Conservation (phyloP, 2,329 filamentous ascomycete species). For the Botrytis aclada region DNA sequence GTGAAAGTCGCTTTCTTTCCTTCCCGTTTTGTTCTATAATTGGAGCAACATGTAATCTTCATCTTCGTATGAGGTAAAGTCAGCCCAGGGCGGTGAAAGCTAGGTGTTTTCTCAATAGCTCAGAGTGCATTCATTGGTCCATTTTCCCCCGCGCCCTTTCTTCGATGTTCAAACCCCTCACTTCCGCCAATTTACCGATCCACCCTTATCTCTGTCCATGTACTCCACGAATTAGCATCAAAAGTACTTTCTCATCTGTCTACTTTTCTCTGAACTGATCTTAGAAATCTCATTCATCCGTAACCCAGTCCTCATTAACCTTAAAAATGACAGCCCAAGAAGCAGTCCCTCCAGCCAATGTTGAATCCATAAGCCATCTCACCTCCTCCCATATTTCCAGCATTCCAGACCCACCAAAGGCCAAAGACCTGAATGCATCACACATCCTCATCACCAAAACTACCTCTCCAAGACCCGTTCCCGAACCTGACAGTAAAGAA, state of each 20-base stretch:
- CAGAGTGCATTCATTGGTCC: neutral
- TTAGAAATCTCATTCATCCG: neutral
- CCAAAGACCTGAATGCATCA: slow-evolving; percentile 51
- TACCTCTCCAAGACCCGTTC: slow-evolving; percentile 47
- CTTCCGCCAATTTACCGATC: neutral
- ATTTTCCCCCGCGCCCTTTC: neutral
- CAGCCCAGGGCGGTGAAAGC: neutral
- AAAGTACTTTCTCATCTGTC: neutral
- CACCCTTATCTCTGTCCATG: neutral
- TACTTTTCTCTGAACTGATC: neutral
- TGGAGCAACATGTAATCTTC: neutral
- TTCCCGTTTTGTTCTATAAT: neutral
- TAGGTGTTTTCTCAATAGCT: neutral
- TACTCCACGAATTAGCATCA: neutral
- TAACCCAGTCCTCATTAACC: neutral
- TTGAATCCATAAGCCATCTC: slow-evolving; percentile 1
- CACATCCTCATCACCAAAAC: slow-evolving; percentile 53
- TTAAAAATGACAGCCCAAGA: neutral
- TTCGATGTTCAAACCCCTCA: neutral
- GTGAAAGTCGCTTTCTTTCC: neutral
- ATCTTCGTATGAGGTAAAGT: neutral
- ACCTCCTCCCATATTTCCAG: neutral
- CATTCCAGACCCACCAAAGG: neutral
- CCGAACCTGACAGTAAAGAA: slow-evolving; percentile 31
- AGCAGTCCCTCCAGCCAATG: neutral